Evolutionary conservation across 345 rosid species (phyloP), one percentile per base, ranked within the genome.

Genomic region (Gossypium sturtianum): DNA sequence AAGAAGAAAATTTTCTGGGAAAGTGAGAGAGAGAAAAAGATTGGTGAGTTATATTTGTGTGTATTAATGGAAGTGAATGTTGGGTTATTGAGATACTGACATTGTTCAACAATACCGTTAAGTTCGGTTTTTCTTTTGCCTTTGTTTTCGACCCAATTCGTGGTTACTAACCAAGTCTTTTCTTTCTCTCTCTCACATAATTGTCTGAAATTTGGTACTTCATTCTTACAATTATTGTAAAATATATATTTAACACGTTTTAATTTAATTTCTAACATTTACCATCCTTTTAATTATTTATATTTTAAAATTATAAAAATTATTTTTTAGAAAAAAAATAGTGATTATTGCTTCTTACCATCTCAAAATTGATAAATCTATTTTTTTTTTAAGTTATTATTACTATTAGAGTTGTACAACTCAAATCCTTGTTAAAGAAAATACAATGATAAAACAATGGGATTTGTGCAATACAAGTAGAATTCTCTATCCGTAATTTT

Each of bases 61-160:
- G 29, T 22, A 3, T 58, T 29, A 66, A 62, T 54, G 75, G 62
- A 62, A 84, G 83, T 62, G 83, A 66, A 76, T 38, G 79, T 52
- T 71, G 71, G 73, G 62, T 72, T 27, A 60, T 71, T 51, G 85
- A 81, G 81, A 71, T 78, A 67, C 75, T 75, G 93, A 82, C 89
- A 90, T 84, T 86, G 81, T 82, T 84, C 84, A 74, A 70, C 34
- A 74, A 45, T 76, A 69, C 86, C 94, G 75, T 81, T 76, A 75
- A 85, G 76, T 89, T 85, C 87, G 94, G 85, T 83, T 73, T 67
- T 63, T 20, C 65, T 72, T 72, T 59, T 58, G 34, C 97, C 97
- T 70, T 74, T 75, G 80, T 74, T 83, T 85, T 84, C 93, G 97
- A 92, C 91, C 93, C 95, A 88, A 88, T 86, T 90, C 64, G 91